Evolutionary conservation across 495 filamentous ascomycete species (phyloP).

Genomic region (Lasiosphaeriaceae sp.): DNA sequence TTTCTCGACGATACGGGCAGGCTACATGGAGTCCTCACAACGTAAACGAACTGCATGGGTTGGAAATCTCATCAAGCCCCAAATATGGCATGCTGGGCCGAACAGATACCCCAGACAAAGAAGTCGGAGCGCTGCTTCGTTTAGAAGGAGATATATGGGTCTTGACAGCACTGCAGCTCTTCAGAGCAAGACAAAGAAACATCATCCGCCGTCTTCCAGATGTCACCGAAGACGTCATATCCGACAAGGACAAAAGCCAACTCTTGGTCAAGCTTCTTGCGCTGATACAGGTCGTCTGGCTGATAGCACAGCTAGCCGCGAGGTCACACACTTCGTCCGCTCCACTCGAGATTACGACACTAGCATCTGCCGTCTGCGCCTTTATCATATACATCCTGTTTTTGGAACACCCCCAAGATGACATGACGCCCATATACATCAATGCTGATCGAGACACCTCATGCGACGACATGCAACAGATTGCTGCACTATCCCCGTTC

Average conservation of each 20-base stretch:
- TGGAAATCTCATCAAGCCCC: too few relatives aligned
- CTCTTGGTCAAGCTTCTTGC: neutral
- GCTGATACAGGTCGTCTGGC: neutral
- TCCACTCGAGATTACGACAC: constrained; percentile 1
- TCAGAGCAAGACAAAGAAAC: neutral
- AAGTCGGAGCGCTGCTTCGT: too few relatives aligned
- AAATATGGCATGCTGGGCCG: too few relatives aligned
- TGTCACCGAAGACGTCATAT: neutral
- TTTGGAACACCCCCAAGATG: neutral
- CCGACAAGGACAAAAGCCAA: neutral
- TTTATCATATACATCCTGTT: neutral
- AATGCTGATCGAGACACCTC: neutral
- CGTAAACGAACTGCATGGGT: too few relatives aligned
- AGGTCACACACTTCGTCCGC: neutral
- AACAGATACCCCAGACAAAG: too few relatives aligned
- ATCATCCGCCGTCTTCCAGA: neutral
- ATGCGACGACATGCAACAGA: neutral
- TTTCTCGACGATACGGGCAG: too few relatives aligned
- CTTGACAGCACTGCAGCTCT: neutral
- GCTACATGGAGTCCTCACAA: too few relatives aligned
- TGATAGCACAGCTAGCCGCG: neutral
- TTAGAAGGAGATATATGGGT: neutral
- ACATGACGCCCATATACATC: neutral
- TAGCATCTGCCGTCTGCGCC: neutral
- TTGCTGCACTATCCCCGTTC: neutral